Evolutionary conservation across 345 rosid genomes (phyloP).

Genomic region (Populus tremula): DNA sequence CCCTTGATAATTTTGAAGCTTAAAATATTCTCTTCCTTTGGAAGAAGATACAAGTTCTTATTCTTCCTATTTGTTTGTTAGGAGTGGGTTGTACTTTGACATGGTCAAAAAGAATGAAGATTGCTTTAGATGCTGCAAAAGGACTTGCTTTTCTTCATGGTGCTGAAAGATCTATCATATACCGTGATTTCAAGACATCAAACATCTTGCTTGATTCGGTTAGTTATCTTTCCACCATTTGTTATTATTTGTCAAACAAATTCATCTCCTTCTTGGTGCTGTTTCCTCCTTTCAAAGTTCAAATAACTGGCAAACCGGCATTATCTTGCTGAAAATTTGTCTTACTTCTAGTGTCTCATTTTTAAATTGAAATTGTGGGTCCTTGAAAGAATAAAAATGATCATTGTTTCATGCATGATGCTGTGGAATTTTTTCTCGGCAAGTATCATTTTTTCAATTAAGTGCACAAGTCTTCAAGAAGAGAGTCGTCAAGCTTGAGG

Average conservation of each 20-base stretch:
- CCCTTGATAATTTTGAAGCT: neutral
- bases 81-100: slow-evolving; percentile 88
- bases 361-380: neutral
- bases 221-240: slow-evolving; percentile 16
- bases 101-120: slow-evolving; percentile 91
- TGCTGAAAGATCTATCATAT: slow-evolving; percentile 81
- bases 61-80: slow-evolving; percentile 30
- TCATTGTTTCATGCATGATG: neutral
- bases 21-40: neutral
- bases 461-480: neutral
- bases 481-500: neutral
- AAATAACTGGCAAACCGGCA: neutral
- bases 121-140: slow-evolving; percentile 87
- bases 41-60: neutral
- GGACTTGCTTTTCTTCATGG: slow-evolving; percentile 97
- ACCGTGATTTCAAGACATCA: slow-evolving; percentile 97
- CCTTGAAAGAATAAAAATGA: neutral
- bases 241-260: neutral
- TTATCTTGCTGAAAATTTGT: slow-evolving; percentile 6
- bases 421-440: neutral
- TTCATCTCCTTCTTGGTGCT: neutral
- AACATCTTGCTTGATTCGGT: slow-evolving; percentile 88
- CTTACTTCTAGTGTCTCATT: neutral
- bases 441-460: neutral
- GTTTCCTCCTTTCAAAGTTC: slow-evolving; percentile 3